Conservation (phyloP, 495 filamentous ascomycete genomes). For the Paragyromitra xinjiangensis region DNA sequence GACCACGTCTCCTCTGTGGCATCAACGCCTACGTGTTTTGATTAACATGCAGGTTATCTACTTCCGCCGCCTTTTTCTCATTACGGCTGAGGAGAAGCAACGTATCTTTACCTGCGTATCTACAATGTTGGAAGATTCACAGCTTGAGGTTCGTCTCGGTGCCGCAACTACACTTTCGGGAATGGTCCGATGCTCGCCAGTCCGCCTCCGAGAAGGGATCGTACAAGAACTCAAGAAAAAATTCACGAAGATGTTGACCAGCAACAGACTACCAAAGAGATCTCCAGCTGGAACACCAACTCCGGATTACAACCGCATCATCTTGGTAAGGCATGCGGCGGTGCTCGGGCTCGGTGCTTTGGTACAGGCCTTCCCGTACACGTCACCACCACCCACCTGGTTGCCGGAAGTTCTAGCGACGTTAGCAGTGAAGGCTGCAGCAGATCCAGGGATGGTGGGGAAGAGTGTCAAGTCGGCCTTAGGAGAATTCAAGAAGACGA, state of each 20-base stretch:
- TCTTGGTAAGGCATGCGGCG: constrained; percentile 85
- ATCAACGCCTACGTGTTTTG: constrained; percentile 93
- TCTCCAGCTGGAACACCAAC: constrained; percentile 75
- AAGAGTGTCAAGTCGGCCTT: constrained; percentile 96
- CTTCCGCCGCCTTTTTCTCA: constrained; percentile 96
- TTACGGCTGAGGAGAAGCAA: constrained; percentile 76
- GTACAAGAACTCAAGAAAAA: constrained; percentile 76
- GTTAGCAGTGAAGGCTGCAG: constrained; percentile 83
- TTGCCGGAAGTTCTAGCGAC: constrained; percentile 91
- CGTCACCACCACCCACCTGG: constrained; percentile 89
- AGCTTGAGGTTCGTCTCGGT: constrained; percentile 94
- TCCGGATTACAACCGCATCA: constrained; percentile 80
- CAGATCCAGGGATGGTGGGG: constrained; percentile 89
- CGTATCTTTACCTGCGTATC: constrained; percentile 87
- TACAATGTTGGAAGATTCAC: constrained; percentile 89
- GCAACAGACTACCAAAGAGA: constrained; percentile 87
- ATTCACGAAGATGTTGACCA: constrained; percentile 77
- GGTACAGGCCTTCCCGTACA: constrained; percentile 96
- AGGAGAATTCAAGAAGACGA: constrained; percentile 98
- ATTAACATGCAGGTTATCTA: constrained; percentile 99
- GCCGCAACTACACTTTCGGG: constrained; percentile 90
- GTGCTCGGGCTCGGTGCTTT: constrained; percentile 91
- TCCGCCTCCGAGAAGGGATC: constrained; percentile 75
- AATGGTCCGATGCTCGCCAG: constrained; percentile 98
- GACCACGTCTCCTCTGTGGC: constrained; percentile 86